These are phyloP conservation scores for Clonostachys byssicola DNA, from an alignment of 2,329 filamentous ascomycete genomes.

Conservation along the genomic window DNA sequence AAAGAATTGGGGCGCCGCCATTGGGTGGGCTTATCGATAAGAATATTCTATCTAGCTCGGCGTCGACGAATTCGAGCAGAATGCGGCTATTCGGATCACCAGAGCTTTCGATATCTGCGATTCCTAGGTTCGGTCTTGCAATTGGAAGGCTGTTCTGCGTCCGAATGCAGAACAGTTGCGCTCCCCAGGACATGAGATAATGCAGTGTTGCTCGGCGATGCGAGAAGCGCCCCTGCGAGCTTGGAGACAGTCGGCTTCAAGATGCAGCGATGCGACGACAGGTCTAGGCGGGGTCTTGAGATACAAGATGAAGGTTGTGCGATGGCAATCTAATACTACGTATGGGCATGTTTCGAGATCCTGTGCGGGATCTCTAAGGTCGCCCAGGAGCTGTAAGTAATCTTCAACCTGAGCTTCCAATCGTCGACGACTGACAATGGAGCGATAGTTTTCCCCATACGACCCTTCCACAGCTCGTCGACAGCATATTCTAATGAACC, in stretches of 20 bases:
- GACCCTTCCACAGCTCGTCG: too few relatives aligned
- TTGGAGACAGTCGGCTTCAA: too few relatives aligned
- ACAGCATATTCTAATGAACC: too few relatives aligned
- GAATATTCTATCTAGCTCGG: background rate
- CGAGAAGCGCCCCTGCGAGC: background rate
- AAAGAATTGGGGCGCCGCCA: constrained; percentile 1
- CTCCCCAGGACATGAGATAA: background rate
- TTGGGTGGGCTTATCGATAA: constrained; percentile 2
- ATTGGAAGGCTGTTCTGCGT: too few relatives aligned
- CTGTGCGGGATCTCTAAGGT: constrained; percentile 6
- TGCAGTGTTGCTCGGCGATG: constrained; percentile 1
- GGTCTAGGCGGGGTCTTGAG: too few relatives aligned
- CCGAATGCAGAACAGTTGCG: too few relatives aligned
- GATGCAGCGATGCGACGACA: too few relatives aligned
- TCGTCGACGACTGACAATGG: constrained; percentile 26
- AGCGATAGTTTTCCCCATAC: too few relatives aligned
- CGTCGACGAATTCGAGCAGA: background rate
- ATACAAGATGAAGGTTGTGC: too few relatives aligned
- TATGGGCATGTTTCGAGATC: too few relatives aligned
- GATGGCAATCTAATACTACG: too few relatives aligned
- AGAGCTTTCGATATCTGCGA: background rate
- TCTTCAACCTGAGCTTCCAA: background rate
- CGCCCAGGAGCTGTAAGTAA: constrained; percentile 10
- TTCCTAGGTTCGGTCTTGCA: too few relatives aligned
- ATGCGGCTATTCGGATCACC: background rate